Conservation (phyloP, 176 grass and related monocot genomes). For the Phragmites australis region DNA sequence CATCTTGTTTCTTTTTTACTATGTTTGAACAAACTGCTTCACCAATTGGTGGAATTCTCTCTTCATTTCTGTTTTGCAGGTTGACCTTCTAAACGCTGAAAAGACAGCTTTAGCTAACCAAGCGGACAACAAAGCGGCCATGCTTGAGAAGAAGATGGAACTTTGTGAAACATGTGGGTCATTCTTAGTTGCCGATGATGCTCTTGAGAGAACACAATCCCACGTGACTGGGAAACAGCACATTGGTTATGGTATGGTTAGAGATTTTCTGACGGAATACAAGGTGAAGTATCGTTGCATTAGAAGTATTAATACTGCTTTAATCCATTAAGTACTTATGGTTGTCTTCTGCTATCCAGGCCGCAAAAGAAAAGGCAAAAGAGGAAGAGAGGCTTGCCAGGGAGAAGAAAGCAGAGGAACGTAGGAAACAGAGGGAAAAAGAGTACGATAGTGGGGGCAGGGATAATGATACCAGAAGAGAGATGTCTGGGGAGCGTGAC, state of each 20-base stretch:
- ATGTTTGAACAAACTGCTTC: not conserved
- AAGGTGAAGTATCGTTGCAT: conserved; percentile 51
- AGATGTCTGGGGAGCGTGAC: conserved; percentile 53
- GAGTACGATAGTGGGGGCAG: conserved; percentile 45
- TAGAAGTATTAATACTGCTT: conserved; percentile 17
- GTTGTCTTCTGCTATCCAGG: conserved; percentile 42
- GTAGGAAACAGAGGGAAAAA: conserved; percentile 59
- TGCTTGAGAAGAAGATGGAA: conserved; percentile 97
- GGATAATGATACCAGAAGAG: conserved; percentile 44
- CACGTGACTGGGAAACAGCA: conserved; percentile 94
- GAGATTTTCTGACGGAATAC: conserved; percentile 81
- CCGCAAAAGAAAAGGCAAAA: conserved; percentile 54
- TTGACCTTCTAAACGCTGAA: conserved; percentile 74
- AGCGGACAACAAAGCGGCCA: conserved; percentile 63
- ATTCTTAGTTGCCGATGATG: conserved; percentile 91
- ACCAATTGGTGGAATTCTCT: conserved; percentile 20
- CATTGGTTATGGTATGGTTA: conserved; percentile 89
- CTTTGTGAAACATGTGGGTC: conserved; percentile 92
- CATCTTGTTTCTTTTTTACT: not conserved
- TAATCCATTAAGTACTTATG: conserved; percentile 34
- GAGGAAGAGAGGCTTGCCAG: conserved; percentile 76
- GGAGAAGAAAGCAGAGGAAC: conserved; percentile 69
- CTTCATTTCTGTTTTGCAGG: conserved; percentile 46
- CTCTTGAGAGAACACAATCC: conserved; percentile 82
- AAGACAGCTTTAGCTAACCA: conserved; percentile 74